Evolutionary conservation across 331 rosid genomes (phyloP).

Genomic region (Telfairia occidentalis): DNA sequence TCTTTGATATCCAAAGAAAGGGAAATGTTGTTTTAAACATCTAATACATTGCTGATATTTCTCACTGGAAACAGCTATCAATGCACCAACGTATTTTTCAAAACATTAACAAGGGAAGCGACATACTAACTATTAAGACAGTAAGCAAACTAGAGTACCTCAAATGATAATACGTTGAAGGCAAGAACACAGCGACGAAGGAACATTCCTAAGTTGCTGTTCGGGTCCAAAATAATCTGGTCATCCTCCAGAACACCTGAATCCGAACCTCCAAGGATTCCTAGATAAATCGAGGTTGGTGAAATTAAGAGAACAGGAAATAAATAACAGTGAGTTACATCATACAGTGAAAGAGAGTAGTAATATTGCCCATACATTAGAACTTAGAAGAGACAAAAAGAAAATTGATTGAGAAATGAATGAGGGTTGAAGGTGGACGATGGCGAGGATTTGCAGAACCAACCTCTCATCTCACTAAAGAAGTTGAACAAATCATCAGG

Average conservation of each 20-base stretch:
- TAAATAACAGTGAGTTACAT: not conserved
- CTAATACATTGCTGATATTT: not conserved
- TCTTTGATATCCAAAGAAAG: not conserved
- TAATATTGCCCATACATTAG: not conserved
- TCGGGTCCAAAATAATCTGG: constrained; percentile 66
- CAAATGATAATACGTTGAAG: constrained; percentile 74
- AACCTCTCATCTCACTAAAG: constrained; percentile 71
- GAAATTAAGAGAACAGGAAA: not conserved
- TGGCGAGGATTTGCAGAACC: constrained; percentile 11
- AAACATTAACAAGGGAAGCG: not conserved
- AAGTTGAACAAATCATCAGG: constrained; percentile 90
- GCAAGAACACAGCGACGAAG: constrained; percentile 80
- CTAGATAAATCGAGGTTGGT: constrained; percentile 24
- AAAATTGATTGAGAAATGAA: not conserved
- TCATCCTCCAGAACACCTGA: constrained; percentile 68
- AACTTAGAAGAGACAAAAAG: not conserved
- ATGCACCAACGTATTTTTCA: not conserved
- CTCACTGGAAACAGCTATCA: not conserved
- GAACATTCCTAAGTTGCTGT: constrained; percentile 70
- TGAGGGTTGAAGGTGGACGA: not conserved
- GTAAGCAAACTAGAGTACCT: constrained; percentile 33
- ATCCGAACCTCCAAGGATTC: constrained; percentile 68
- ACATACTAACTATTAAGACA: not conserved
- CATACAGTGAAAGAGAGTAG: not conserved
- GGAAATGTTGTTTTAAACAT: not conserved